Evolutionary conservation across 2,329 filamentous ascomycete species (phyloP), one percentile per base, ranked within the genome.

Genomic region (Fusarium azukiicola): DNA sequence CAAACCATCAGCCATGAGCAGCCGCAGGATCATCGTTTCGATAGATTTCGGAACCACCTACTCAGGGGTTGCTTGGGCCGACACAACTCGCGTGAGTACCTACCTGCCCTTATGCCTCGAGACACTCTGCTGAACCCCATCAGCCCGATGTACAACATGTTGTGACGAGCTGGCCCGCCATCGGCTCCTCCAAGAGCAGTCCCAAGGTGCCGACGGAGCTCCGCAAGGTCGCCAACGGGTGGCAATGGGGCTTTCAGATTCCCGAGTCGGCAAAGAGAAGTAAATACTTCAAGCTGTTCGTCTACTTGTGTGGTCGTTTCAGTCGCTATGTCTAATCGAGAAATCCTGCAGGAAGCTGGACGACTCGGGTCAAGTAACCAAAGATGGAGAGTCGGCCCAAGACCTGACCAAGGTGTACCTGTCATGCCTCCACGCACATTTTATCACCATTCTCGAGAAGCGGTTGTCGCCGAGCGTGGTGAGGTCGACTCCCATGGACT

Each of bases 11-110:
- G 82, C 56, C 74, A 87, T 87, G 85, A 75, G 77, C 71, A 81
- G 83, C 52, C 80, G 87, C 79, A 89, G 87, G 81, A 89, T 92
- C 75, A 87, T 92, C 68, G 87, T 92, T 76, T 91, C 90, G 27
- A 90, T 93, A 74, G 91, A 93, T 80, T 92, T 93, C 79, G 91
- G 91, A 38, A 93, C 91, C 17, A 93, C 91, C 8, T 93, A 90
- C 81, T 91, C 91, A 19, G 91, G 90, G 42, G 86, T 92, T n/a
- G 90, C 90, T 42, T 93, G 90, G 89, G 89, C 88, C 54, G 87
- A 90, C 74, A 89, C 89, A 63, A 85, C 79, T 64, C 83, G 84
- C 49, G 86, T 87, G 84, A 84, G 86, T 78, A 32, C 32, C 56
- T 71, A 17, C 61, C 58, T 56, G 77, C 56, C 56, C 46, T 32